Percentiles rank a stretch among this genome's conserved stretches.
These are phyloP conservation scores for Acorus calamus DNA, from an alignment of 106 monocot genomes.

Conservation along the genomic window DNA sequence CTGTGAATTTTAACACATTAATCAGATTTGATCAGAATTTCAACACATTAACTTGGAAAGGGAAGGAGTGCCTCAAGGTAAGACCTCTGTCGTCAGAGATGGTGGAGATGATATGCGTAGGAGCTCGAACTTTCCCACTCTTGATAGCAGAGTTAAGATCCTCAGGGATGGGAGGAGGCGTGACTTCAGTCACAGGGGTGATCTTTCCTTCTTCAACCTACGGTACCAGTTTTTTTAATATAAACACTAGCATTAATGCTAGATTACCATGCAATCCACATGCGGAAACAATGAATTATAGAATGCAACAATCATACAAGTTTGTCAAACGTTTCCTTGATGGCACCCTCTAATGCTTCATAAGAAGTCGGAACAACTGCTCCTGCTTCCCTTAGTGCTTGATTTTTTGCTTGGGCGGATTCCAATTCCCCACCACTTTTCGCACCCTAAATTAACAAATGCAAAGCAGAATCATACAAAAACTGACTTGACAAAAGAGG, in stretches of 20 bases:
- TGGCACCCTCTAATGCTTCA: slow-evolving; percentile 76
- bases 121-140: slow-evolving; percentile 95
- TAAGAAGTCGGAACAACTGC: slow-evolving; percentile 94
- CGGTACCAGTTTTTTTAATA: neutral
- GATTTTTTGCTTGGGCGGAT: slow-evolving; percentile 94
- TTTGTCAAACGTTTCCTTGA: slow-evolving; percentile 82
- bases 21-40: neutral
- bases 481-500: neutral
- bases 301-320: slow-evolving; percentile 39
- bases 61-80: slow-evolving; percentile 3
- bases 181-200: slow-evolving; percentile 47
- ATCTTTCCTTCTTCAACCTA: slow-evolving; percentile 93
- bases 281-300: neutral
- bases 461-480: neutral
- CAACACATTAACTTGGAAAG: neutral
- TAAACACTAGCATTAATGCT: too few relatives aligned
- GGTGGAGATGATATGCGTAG: slow-evolving; percentile 96
- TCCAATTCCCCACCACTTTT: slow-evolving; percentile 97
- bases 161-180: slow-evolving; percentile 89
- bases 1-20: slow-evolving; percentile 27
- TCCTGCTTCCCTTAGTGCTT: slow-evolving; percentile 83
- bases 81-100: slow-evolving; percentile 99
- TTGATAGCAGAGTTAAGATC: slow-evolving; percentile 87
- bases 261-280: too few relatives aligned
- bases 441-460: slow-evolving; percentile 50